Evolutionary conservation across 2,329 filamentous ascomycete species (phyloP).

Genomic region (Epichloe aotearoae): DNA sequence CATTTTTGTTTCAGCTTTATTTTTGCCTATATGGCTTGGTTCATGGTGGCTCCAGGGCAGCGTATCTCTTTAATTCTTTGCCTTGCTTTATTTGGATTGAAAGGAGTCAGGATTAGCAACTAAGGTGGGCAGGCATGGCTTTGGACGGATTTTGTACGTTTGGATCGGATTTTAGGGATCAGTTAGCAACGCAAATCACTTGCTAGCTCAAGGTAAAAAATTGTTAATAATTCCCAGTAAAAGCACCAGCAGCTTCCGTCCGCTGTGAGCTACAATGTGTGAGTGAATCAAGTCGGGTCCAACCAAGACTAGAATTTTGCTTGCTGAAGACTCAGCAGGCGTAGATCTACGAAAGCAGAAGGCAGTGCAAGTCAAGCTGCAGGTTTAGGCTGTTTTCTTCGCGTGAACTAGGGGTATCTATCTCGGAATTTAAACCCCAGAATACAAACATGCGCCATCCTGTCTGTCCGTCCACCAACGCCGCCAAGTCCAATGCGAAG

Average conservation of each 20-base stretch:
- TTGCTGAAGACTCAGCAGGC: too few species aligned
- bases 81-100: slow-evolving; percentile 1
- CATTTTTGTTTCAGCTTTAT: slow-evolving; percentile 1
- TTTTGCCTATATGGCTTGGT: slow-evolving; percentile 1
- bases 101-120: slow-evolving; percentile 4
- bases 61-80: neutral
- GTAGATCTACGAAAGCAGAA: neutral
- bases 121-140: neutral
- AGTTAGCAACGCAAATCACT: neutral
- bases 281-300: too few species aligned
- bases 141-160: slow-evolving; percentile 4
- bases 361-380: neutral
- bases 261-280: too few species aligned
- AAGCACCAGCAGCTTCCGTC: too few species aligned
- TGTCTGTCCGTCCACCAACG: neutral
- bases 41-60: neutral
- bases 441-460: neutral
- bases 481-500: neutral
- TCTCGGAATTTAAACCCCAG: neutral
- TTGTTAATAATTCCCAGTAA: neutral
- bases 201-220: neutral
- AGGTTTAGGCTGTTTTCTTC: neutral
- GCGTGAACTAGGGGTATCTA: slow-evolving; percentile 4
- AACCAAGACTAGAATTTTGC: too few species aligned
- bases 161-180: slow-evolving; percentile 1